Base-by-base conservation (phyloP, 345 rosid species). In the Salix udensis region DNA sequence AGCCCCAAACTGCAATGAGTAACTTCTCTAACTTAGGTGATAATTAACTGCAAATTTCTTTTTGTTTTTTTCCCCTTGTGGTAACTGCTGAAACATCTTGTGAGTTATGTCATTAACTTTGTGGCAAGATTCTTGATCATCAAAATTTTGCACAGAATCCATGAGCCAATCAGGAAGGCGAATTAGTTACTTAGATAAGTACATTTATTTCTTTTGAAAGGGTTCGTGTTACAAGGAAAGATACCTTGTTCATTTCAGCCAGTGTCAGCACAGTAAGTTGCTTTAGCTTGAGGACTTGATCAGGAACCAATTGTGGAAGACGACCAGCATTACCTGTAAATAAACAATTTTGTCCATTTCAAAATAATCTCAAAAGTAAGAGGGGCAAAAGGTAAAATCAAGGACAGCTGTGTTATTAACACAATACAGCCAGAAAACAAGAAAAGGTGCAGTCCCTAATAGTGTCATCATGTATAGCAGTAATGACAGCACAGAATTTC, bases 231-330 rank as follows among this genome's bases (percentile, higher is more conserved):
- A 39, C 30, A 44, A 53, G 26, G 7, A 67, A 72, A 6, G 0
- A 73, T 70, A 96, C 99, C 98, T 96, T 93, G 77, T 87, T 89
- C 30, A 91, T 87, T 86, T 91, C 98, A 19, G 98, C 98, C 58
- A 92, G 91, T 58, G 97, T 89, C 75, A 96, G 99, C 58, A 96
- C 91, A 71, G 99, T 93, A 39, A 96, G 97, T 84, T 94, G 98
- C 84, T 91, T 96, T 62, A 92, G 85, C 89, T 96, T 96, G 31
- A 91, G 92, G 80, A 89, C 83, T 87, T 96, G 99, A 66, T 88
- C 94, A 80, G 97, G 90, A 80, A 75, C 77, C 87, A 96, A 74
- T 28, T 77, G 88, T 2, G 93, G 97, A 76, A 93, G 85, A 74
- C 67, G 83, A 50, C 70, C 81, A 62, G 86, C 80, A 78, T 87